Evolutionary conservation across 805 yeast genomes (phyloP).

Genomic region (Candida dajiaensis): DNA sequence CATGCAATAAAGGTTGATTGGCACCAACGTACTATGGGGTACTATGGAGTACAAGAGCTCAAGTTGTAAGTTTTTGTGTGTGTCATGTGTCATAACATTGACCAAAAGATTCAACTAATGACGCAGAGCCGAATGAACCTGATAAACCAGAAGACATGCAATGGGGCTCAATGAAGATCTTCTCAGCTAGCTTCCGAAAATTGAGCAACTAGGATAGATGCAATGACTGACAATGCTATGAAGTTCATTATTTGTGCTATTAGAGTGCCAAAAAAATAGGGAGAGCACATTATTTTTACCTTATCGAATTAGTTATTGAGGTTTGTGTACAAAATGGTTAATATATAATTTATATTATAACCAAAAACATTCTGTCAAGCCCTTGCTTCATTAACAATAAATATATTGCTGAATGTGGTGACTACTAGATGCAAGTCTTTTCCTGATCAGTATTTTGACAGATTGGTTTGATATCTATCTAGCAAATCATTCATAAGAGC

Average conservation of each 20-base stretch:
- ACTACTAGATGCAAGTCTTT: no score
- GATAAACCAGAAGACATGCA: conserved; percentile 35
- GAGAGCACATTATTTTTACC: neutral
- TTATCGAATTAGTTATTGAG: no score
- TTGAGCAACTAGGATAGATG: neutral
- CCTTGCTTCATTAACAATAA: no score
- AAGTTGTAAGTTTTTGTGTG: conserved; percentile 29
- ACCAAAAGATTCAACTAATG: conserved; percentile 35
- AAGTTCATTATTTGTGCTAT: neutral
- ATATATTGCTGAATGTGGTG: no score
- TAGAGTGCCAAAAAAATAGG: neutral
- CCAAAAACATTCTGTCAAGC: no score
- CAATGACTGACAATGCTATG: neutral
- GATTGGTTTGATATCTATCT: no score
- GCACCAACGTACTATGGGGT: conserved; percentile 35
- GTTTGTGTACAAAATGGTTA: no score
- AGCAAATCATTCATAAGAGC: no score
- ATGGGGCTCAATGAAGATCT: conserved; percentile 34
- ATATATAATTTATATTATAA: no score
- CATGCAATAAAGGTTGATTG: conserved; percentile 31
- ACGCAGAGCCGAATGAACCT: conserved; percentile 33
- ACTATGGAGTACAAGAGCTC: conserved; percentile 31
- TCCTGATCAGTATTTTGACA: no score
- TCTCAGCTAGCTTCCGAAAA: conserved; percentile 24
- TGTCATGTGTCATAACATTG: conserved; percentile 26